Conservation (phyloP, 2,329 filamentous ascomycete genomes). For the Stagonosporopsis chrysanthemi region DNA sequence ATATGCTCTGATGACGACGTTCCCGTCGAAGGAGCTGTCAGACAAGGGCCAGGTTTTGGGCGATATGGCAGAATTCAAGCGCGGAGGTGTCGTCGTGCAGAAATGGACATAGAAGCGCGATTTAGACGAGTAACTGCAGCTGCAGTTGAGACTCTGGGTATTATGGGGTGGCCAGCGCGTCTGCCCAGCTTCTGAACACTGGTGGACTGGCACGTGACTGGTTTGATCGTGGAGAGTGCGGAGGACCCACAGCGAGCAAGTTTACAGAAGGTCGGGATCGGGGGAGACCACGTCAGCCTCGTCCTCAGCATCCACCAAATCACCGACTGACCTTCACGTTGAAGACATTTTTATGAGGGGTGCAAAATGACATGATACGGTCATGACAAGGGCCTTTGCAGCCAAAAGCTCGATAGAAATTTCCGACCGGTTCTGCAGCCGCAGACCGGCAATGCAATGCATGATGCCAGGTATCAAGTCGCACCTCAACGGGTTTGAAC, state of each 20-base stretch:
- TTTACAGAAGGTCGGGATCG: constrained; percentile 11
- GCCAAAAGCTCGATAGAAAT: neutral
- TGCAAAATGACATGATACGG: constrained; percentile 2
- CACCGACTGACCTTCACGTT: constrained; percentile 1
- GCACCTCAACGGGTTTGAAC: constrained; percentile 16
- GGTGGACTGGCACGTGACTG: neutral
- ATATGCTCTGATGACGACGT: constrained; percentile 82
- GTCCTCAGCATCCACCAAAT: constrained; percentile 2
- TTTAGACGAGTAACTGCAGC: neutral
- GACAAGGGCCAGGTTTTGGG: constrained; percentile 64
- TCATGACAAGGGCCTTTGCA: constrained; percentile 1
- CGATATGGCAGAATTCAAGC: constrained; percentile 59
- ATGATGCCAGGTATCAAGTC: constrained; percentile 6
- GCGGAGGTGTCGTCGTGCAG: constrained; percentile 63
- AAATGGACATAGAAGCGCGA: constrained; percentile 55
- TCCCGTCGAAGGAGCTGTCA: constrained; percentile 80
- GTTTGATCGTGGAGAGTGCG: neutral
- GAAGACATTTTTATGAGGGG: neutral
- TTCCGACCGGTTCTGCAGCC: neutral
- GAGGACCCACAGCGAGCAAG: constrained; percentile 9
- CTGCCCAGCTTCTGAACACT: neutral
- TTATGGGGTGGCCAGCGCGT: neutral
- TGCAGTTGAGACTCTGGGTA: too few relatives aligned
- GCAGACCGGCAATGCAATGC: constrained; percentile 10
- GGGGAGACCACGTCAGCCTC: constrained; percentile 14